Percentiles rank a stretch among this genome's conserved stretches.
Conservation (phyloP, 148 eudicot genomes). For the Selenicereus undatus region DNA sequence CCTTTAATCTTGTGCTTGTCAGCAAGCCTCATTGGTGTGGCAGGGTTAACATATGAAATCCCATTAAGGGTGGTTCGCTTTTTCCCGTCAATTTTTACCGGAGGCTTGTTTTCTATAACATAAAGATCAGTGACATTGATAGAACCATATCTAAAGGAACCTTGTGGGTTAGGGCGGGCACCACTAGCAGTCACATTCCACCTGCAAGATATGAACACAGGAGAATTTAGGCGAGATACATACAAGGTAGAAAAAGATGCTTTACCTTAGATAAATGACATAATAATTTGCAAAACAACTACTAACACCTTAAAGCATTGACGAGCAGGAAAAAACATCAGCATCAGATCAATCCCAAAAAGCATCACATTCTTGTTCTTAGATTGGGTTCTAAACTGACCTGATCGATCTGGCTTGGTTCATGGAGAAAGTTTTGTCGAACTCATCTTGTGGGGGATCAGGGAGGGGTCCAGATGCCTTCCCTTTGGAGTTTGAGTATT, state of each 20-base stretch:
- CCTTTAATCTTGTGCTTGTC: conserved; percentile 67
- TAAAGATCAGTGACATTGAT: conserved; percentile 53
- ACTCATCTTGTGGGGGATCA: conserved; percentile 79
- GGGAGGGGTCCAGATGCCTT: conserved; percentile 95
- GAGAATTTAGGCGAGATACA: too few species aligned
- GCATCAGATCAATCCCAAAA: too few species aligned
- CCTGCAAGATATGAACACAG: conserved; percentile 41
- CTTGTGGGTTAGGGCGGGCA: conserved; percentile 99
- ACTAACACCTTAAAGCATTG: too few species aligned
- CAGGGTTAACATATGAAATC: conserved; percentile 78
- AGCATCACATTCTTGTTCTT: conserved; percentile 9
- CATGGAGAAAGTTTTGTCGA: conserved; percentile 89
- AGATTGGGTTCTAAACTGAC: conserved; percentile 38
- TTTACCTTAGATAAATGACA: too few species aligned
- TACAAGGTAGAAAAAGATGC: too few species aligned
- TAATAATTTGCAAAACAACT: too few species aligned
- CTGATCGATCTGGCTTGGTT: conserved; percentile 99
- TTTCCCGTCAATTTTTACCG: conserved; percentile 60
- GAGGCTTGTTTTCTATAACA: conserved; percentile 61
- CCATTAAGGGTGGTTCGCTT: conserved; percentile 65
- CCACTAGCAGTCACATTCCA: conserved; percentile 99
- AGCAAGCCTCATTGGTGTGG: conserved; percentile 91
- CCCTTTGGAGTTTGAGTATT: conserved; percentile 89
- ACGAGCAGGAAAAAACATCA: too few species aligned
- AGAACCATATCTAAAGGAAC: conserved; percentile 84